phyloP scores from a whole-genome alignment of 2,329 filamentous ascomycete species.

The Aspergillus unguis region DNA sequence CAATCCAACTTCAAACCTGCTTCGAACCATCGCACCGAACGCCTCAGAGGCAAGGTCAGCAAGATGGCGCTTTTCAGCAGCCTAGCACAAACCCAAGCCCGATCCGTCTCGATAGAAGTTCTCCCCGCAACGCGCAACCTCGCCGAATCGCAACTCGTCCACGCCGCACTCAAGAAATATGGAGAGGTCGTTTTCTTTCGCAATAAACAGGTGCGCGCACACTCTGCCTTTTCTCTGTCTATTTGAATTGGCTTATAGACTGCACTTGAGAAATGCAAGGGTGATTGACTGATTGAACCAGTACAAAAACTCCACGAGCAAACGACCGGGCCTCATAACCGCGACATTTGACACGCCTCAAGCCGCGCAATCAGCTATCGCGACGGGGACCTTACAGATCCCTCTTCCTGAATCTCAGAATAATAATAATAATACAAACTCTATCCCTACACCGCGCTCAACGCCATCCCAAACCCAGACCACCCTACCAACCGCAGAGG shows the following conservation, averaged over 20 bases:
- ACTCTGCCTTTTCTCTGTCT: no score
- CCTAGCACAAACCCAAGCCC: slow-evolving; percentile 9
- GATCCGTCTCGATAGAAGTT: slow-evolving; percentile 32
- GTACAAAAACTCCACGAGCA: slow-evolving; percentile 23
- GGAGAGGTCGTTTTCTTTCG: slow-evolving; percentile 40
- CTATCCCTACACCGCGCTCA: background rate
- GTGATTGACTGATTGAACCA: slow-evolving; percentile 6
- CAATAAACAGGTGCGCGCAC: slow-evolving; percentile 9
- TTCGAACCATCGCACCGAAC: no score
- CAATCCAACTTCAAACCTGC: no score
- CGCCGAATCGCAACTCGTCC: slow-evolving; percentile 33
- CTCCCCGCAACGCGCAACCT: slow-evolving; percentile 28
- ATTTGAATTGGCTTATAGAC: no score
- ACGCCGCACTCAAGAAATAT: slow-evolving; percentile 39
- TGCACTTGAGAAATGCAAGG: no score
- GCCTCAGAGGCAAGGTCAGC: background rate
- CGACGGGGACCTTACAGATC: no score
- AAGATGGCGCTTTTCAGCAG: slow-evolving; percentile 16
- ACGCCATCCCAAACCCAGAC: background rate
- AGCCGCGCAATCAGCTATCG: slow-evolving; percentile 33
- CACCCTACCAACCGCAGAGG: no score
- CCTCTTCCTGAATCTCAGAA: no score
- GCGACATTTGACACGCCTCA: slow-evolving; percentile 38
- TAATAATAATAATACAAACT: no score
- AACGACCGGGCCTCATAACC: slow-evolving; percentile 21